Conservation (phyloP, 192 early-diverging fungal genomes). For the Kappamyces sp. region DNA sequence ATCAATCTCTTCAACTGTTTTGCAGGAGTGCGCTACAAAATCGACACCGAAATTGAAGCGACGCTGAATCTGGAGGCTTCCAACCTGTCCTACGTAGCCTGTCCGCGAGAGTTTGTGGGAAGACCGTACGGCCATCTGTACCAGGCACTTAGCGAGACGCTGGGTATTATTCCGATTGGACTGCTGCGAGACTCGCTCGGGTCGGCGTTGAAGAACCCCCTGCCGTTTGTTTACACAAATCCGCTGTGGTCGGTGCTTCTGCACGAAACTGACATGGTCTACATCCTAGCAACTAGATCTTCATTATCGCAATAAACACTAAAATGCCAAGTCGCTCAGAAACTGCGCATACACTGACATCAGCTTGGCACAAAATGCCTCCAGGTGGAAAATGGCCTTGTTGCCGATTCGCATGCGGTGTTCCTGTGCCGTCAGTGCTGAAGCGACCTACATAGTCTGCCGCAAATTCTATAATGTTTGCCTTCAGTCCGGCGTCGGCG, state of each 20-base stretch:
- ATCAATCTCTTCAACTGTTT: slow-evolving; percentile 55
- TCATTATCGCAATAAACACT: no score
- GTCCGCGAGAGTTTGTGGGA: slow-evolving; percentile 42
- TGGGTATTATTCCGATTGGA: slow-evolving; percentile 53
- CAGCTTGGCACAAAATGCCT: slow-evolving; percentile 86
- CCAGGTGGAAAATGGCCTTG: slow-evolving; percentile 92
- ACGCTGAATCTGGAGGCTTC: slow-evolving; percentile 21
- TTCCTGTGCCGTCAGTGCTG: slow-evolving; percentile 41
- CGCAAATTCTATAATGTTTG: slow-evolving; percentile 62
- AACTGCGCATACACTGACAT: slow-evolving; percentile 89
- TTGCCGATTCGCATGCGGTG: slow-evolving; percentile 78
- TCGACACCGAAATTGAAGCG: slow-evolving; percentile 17
- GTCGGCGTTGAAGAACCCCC: slow-evolving; percentile 40
- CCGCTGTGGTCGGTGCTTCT: slow-evolving; percentile 53
- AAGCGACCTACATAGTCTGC: slow-evolving; percentile 64
- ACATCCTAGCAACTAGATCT: slow-evolving; percentile 39
- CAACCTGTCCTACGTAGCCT: slow-evolving; percentile 32
- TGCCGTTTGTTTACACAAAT: slow-evolving; percentile 67
- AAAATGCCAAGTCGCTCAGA: slow-evolving; percentile 29
- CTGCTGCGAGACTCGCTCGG: slow-evolving; percentile 24
- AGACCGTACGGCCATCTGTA: slow-evolving; percentile 47
- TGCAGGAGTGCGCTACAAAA: slow-evolving; percentile 43
- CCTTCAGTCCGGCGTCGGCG: slow-evolving; percentile 65
- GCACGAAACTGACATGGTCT: slow-evolving; percentile 50
- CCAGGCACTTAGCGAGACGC: slow-evolving; percentile 38